Evolutionary conservation across 371 early-diverging fungal species (phyloP), one percentile per base, ranked within the genome.

Genomic region (Chytridium lagenaria): DNA sequence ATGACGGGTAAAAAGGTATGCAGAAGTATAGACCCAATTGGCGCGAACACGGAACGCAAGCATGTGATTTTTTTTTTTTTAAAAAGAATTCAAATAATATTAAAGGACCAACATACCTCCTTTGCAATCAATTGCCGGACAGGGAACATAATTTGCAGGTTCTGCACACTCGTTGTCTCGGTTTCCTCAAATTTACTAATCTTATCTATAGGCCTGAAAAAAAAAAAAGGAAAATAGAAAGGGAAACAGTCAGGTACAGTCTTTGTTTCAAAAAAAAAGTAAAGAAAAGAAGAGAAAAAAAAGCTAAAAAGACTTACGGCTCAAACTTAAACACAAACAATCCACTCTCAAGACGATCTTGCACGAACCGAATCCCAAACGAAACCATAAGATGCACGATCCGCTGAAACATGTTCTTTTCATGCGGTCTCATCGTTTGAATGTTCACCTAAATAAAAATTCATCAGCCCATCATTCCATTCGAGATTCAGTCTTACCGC

Each of bases 101-200:
- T n/a, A 34, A 22, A 63, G 34, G 40, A 23, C 39, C 34, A 30
- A 61, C 52, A 65, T 34, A 93, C 90, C 86, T 94, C 92, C 67
- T 89, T 90, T 0, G 93, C 78, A 69, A 95, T 87, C 72, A 95
- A 76, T 78, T 93, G 94, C 57, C 92, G 86, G 7, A 91, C 87
- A 0, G 91, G 90, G 73, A 91, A 90, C n/a, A 88, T 84, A n/a
- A n/a, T n/a, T n/a, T n/a, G n/a, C n/a, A n/a, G n/a, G 38, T 79
- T 88, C 2, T 67, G 55, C 7, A 3, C 22, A 36, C 31, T 12
- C 3, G 22, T 26, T 33, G 19, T 31, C 22, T 59, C 39, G 3
- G 1, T 59, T 61, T 66, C 34, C 34, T 37, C 70, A 15, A 75
- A 15, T 1, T 31, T 23, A 38, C 26, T 7, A 15, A 73, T 39